Conservation (phyloP, 2,329 filamentous ascomycete genomes). For the Neonectria punicea region DNA sequence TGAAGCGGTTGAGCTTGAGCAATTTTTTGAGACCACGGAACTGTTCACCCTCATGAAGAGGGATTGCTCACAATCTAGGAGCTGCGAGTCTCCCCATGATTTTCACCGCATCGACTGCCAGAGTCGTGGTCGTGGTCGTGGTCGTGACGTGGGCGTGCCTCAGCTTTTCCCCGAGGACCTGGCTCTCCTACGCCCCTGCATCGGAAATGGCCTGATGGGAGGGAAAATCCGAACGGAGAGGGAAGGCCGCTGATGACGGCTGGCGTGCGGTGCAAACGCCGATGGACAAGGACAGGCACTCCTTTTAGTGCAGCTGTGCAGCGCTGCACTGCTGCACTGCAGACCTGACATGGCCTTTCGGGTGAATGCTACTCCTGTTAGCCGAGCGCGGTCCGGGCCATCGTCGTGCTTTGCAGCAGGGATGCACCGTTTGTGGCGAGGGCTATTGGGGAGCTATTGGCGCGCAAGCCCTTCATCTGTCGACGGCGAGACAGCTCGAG, state of each 20-base stretch:
- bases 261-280: slow-evolving; percentile 6
- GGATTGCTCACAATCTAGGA: not conserved
- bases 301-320: not conserved
- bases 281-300: slow-evolving; percentile 9
- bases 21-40: not conserved
- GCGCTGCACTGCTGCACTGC: not conserved
- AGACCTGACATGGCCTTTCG: not conserved
- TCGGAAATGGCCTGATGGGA: slow-evolving; percentile 22
- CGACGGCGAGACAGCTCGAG: slow-evolving; percentile 16
- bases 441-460: slow-evolving; percentile 21
- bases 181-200: slow-evolving; percentile 10
- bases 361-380: not conserved
- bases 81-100: slow-evolving; percentile 3
- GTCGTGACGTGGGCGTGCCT: slow-evolving; percentile 9
- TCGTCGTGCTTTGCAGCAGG: slow-evolving; percentile 8
- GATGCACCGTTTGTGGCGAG: slow-evolving; percentile 20
- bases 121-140: not conserved
- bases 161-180: slow-evolving; percentile 5
- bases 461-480: slow-evolving; percentile 5
- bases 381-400: slow-evolving; percentile 7
- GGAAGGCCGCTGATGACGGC: slow-evolving; percentile 13
- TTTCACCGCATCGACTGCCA: slow-evolving; percentile 7
- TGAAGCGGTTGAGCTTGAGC: not conserved
- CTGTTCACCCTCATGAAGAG: not conserved
- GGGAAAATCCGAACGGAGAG: slow-evolving; percentile 14